Evolutionary conservation across 2,329 filamentous ascomycete species (phyloP).

Genomic region (Madurella mycetomatis): DNA sequence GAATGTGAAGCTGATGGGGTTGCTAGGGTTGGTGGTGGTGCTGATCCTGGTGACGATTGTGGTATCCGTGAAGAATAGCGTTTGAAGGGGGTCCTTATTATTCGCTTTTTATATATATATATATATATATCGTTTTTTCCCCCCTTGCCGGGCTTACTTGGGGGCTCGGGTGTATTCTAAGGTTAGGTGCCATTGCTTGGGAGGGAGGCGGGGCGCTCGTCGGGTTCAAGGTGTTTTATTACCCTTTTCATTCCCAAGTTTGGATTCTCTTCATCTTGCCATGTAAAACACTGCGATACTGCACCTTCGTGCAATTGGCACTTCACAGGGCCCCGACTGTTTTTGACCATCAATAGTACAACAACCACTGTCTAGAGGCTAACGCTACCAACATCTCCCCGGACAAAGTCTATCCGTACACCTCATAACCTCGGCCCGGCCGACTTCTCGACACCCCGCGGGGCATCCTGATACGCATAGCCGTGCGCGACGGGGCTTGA

Average conservation of each 20-base stretch:
- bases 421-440: conserved; percentile 28
- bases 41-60: conserved; percentile 54
- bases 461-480: conserved; percentile 53
- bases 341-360: neutral
- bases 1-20: conserved; percentile 89
- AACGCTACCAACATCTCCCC: neutral
- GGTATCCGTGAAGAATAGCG: conserved; percentile 47
- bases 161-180: neutral
- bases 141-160: neutral
- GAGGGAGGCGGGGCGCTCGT: neutral
- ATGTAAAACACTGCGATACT: neutral
- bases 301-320: neutral
- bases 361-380: neutral
- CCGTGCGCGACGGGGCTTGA: conserved; percentile 54
- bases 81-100: neutral
- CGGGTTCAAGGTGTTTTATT: neutral
- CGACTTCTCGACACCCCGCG: conserved; percentile 32
- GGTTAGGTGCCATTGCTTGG: neutral
- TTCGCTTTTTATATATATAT: no score
- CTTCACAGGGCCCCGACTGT: no score
- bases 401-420: neutral
- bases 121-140: no score
- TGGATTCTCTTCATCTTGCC: neutral
- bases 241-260: neutral
- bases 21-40: conserved; percentile 65